Evolutionary conservation across 78 protist species (phyloP).

Genomic region (Corallochytrium limacisporum): DNA sequence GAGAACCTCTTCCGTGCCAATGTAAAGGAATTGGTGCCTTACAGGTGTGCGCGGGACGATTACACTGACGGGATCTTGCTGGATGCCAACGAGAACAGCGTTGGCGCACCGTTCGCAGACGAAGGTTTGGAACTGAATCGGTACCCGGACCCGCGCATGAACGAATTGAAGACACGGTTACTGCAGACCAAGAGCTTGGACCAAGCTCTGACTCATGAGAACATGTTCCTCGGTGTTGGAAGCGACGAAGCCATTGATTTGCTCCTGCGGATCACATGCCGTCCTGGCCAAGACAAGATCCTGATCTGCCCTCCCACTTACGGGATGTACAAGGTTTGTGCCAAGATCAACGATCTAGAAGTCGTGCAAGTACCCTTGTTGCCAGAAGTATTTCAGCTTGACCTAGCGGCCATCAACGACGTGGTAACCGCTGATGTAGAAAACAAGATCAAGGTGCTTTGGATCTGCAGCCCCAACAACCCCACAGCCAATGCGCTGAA

Average conservation of each 20-base stretch:
- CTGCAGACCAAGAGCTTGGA: background rate
- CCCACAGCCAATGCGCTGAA: slow-evolving; percentile 8
- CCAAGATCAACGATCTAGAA: slow-evolving; percentile 27
- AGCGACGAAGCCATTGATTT: slow-evolving; percentile 43
- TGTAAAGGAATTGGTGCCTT: slow-evolving; percentile 11
- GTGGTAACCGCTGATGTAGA: no score
- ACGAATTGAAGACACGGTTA: background rate
- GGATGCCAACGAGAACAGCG: slow-evolving; percentile 39
- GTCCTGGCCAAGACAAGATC: slow-evolving; percentile 16
- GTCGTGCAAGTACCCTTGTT: slow-evolving; percentile 19
- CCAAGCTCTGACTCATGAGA: background rate
- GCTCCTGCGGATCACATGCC: slow-evolving; percentile 23
- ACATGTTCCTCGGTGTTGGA: slow-evolving; percentile 40
- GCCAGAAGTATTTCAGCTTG: slow-evolving; percentile 8
- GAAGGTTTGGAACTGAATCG: slow-evolving; percentile 3
- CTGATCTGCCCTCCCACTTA: slow-evolving; percentile 36
- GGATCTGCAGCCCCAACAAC: slow-evolving; percentile 30
- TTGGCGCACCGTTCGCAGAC: slow-evolving; percentile 4
- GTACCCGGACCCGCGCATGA: slow-evolving; percentile 36
- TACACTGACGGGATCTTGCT: slow-evolving; percentile 18
- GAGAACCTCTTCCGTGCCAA: slow-evolving; percentile 27
- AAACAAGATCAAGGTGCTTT: slow-evolving; percentile 15
- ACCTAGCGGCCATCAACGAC: no score
- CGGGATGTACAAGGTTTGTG: slow-evolving; percentile 49
- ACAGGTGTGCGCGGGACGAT: slow-evolving; percentile 50